Conservation (phyloP, 2,329 filamentous ascomycete species). For the Coniochaeta prunicola region DNA sequence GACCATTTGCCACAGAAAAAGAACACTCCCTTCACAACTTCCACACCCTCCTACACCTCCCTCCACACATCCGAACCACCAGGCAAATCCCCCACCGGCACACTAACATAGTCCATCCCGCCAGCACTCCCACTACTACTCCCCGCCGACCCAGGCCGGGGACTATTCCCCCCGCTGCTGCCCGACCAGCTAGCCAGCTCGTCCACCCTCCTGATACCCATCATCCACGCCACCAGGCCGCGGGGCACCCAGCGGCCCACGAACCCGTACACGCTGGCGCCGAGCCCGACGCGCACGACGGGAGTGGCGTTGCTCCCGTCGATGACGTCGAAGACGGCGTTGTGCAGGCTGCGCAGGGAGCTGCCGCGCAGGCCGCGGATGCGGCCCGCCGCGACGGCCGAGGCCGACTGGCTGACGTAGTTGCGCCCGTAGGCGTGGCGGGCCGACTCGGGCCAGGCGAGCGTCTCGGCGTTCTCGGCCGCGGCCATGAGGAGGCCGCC, state of each 20-base stretch:
- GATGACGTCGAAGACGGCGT: slow-evolving; percentile 84
- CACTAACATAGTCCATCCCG: slow-evolving; percentile 41
- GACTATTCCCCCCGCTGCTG: slow-evolving; percentile 18
- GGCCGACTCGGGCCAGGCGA: slow-evolving; percentile 57
- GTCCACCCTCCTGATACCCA: slow-evolving; percentile 64
- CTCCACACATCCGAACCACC: slow-evolving; percentile 39
- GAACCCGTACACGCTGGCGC: slow-evolving; percentile 76
- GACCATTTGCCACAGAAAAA: background rate
- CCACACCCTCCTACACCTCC: slow-evolving; percentile 19
- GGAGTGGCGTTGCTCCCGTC: slow-evolving; percentile 54
- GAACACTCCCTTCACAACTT: background rate
- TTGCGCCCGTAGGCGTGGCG: slow-evolving; percentile 56
- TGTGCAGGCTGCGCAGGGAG: slow-evolving; percentile 71
- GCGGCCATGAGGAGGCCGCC: slow-evolving; percentile 32
- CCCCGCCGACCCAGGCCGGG: slow-evolving; percentile 17
- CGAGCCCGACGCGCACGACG: slow-evolving; percentile 74
- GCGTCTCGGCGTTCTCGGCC: slow-evolving; percentile 41
- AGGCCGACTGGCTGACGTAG: slow-evolving; percentile 47
- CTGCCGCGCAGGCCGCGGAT: slow-evolving; percentile 59
- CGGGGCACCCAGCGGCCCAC: slow-evolving; percentile 76
- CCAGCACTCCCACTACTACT: slow-evolving; percentile 18
- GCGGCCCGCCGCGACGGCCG: slow-evolving; percentile 48
- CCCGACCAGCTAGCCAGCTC: slow-evolving; percentile 47
- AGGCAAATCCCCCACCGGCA: slow-evolving; percentile 33
- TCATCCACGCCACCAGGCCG: slow-evolving; percentile 83